These are phyloP conservation scores for Fusarium devonianum DNA, from an alignment of 2,329 filamentous ascomycete genomes.

Conservation along the genomic window DNA sequence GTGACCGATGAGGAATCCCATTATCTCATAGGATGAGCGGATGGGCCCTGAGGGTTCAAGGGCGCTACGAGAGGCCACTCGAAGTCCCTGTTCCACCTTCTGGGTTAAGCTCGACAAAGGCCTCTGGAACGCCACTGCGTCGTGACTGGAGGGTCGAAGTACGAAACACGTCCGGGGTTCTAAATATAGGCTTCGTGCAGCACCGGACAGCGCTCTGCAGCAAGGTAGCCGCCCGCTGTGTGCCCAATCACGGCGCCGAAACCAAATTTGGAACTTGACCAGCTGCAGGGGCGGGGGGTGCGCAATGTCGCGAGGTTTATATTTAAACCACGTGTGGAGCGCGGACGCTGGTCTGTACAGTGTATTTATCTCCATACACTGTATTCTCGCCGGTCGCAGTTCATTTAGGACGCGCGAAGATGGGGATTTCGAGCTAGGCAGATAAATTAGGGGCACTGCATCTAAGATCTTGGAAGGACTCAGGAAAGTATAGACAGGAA, in stretches of 20 bases:
- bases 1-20: slow-evolving; percentile 8
- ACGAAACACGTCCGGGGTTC: slow-evolving; percentile 41
- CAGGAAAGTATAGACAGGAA: slow-evolving; percentile 30
- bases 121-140: slow-evolving; percentile 18
- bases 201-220: slow-evolving; percentile 13
- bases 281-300: slow-evolving; percentile 28
- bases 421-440: slow-evolving; percentile 12
- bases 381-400: too few relatives aligned
- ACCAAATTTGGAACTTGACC: slow-evolving; percentile 40
- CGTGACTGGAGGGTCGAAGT: slow-evolving; percentile 36
- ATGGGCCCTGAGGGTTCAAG: slow-evolving; percentile 21
- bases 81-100: slow-evolving; percentile 28
- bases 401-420: too few relatives aligned
- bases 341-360: too few relatives aligned
- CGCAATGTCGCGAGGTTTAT: slow-evolving; percentile 37
- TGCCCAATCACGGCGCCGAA: slow-evolving; percentile 41
- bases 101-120: slow-evolving; percentile 31
- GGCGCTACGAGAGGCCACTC: slow-evolving; percentile 37
- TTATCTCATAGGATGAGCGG: slow-evolving; percentile 17
- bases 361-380: too few relatives aligned
- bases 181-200: slow-evolving; percentile 45
- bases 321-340: slow-evolving; percentile 38
- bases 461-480: slow-evolving; percentile 27
- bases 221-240: slow-evolving; percentile 42
- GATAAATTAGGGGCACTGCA: too few relatives aligned